Evolutionary conservation across 139 green algal species (phyloP).

Genomic region (Zygnema circumcarinatum): DNA sequence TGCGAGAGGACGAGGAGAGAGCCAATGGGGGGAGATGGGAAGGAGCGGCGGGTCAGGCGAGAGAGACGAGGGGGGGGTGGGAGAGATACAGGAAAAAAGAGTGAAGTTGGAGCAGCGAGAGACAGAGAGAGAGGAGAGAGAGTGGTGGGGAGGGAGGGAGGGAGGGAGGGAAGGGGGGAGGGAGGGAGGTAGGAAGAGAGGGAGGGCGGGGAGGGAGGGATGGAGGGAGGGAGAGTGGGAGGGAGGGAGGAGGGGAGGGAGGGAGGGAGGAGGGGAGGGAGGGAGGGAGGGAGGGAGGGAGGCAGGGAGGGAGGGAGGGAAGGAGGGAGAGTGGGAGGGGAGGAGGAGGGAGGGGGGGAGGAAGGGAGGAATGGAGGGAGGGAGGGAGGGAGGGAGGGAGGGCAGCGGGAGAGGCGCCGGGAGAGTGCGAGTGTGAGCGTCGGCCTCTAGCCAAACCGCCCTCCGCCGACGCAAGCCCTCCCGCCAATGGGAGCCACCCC

Average conservation of each 20-base stretch:
- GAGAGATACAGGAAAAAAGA: no score
- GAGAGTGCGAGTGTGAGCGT: background rate
- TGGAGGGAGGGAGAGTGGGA: background rate
- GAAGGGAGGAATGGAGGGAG: background rate
- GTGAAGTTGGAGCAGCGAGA: no score
- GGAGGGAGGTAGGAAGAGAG: background rate
- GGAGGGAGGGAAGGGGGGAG: background rate
- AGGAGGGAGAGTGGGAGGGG: constrained; percentile 15
- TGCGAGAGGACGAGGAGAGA: no score
- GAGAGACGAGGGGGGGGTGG: no score
- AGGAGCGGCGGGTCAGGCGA: no score
- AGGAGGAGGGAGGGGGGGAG: background rate
- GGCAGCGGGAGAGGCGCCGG: background rate
- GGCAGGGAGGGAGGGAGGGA: background rate
- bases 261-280: background rate
- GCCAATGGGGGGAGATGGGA: no score
- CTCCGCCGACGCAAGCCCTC: background rate
- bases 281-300: background rate
- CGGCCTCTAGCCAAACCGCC: background rate
- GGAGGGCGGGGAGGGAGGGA: background rate
- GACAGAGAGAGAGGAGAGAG: background rate
- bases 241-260: background rate
- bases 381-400: background rate
- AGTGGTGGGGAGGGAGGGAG: background rate
- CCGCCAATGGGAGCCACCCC: background rate